A percentile compares a stretch with the other conserved stretches of the same genome.
Conservation (phyloP, 176 grass and related monocot species). For the Zoysia pacifica region DNA sequence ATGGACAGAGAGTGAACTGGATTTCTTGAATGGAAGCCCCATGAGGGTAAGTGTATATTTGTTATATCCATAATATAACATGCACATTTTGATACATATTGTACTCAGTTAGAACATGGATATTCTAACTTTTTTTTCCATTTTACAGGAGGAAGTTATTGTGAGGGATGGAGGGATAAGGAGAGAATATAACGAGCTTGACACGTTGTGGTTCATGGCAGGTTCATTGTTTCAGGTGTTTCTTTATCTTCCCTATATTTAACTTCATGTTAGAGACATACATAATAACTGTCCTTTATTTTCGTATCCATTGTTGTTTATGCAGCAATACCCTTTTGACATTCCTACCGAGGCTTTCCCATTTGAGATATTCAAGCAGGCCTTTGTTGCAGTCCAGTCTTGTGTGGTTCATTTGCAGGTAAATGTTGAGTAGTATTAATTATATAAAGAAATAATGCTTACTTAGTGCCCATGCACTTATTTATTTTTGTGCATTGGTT, state of each 20-base stretch:
- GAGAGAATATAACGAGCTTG: slow-evolving; percentile 93
- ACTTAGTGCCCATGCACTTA: not conserved
- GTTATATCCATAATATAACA: slow-evolving; percentile 22
- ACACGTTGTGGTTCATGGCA: slow-evolving; percentile 99
- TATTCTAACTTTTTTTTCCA: slow-evolving; percentile 20
- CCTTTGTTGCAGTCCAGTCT: slow-evolving; percentile 98
- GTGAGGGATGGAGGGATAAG: slow-evolving; percentile 87
- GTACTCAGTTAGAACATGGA: slow-evolving; percentile 22
- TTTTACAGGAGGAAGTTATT: slow-evolving; percentile 78
- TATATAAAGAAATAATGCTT: not conserved
- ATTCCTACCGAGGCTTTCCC: slow-evolving; percentile 96
- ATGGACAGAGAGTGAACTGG: slow-evolving; percentile 86
- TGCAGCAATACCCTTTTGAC: slow-evolving; percentile 99
- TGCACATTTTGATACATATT: not conserved
- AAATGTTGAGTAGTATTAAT: slow-evolving; percentile 24
- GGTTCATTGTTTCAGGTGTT: slow-evolving; percentile 94
- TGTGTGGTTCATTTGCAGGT: slow-evolving; percentile 99
- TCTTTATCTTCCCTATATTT: slow-evolving; percentile 35
- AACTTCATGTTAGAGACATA: not conserved
- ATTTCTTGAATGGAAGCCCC: slow-evolving; percentile 82
- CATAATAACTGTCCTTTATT: slow-evolving; percentile 23
- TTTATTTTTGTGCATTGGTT: slow-evolving; percentile 13
- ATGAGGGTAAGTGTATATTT: slow-evolving; percentile 61
- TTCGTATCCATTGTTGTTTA: slow-evolving; percentile 31
- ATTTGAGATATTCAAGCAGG: slow-evolving; percentile 97